Percentiles rank a stretch among this genome's conserved stretches.
Evolutionary conservation across 1,284 basidiomycete species (phyloP).

Genomic region (Trichosporon ovoides): DNA sequence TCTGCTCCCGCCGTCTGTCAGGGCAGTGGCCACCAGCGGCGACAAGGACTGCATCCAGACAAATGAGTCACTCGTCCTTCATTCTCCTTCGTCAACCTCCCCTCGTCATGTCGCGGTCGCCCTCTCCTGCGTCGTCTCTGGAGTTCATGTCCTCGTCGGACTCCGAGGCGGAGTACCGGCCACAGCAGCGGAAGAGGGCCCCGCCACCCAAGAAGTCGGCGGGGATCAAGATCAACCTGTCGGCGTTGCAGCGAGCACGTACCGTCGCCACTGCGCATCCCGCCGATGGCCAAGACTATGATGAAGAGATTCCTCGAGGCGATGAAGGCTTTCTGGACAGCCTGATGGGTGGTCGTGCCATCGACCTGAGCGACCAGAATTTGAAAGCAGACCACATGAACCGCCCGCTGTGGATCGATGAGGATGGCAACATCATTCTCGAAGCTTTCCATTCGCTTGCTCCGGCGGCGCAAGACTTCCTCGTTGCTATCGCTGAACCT

Average conservation of each 20-base stretch:
- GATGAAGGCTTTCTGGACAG: conserved; percentile 31
- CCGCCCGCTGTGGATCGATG: conserved; percentile 91
- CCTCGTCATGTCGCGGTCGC: conserved; percentile 36
- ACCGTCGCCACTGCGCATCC: conserved; percentile 27
- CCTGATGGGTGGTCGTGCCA: conserved; percentile 28
- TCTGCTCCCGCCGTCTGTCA: conserved; percentile 10
- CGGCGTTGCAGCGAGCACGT: conserved; percentile 28
- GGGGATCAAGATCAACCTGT: conserved; percentile 38
- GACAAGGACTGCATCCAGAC: not conserved
- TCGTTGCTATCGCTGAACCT: conserved; percentile 96
- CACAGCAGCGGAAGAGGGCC: conserved; percentile 17
- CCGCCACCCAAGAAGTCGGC: conserved; percentile 8
- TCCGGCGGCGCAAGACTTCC: conserved; percentile 96
- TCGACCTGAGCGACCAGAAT: conserved; percentile 56
- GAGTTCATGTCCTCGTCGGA: conserved; percentile 40
- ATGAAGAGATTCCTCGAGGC: conserved; percentile 20
- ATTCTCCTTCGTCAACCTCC: not conserved
- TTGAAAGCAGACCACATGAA: conserved; percentile 84
- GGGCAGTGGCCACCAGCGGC: conserved; percentile 8
- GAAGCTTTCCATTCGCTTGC: conserved; percentile 96
- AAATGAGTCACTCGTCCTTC: not conserved
- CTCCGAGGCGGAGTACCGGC: conserved; percentile 37
- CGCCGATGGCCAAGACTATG: conserved; percentile 27
- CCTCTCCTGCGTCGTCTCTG: conserved; percentile 44
- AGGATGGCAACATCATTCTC: conserved; percentile 87